Percentiles rank a stretch among this genome's conserved stretches.
phyloP scores from a whole-genome alignment of 345 rosid species.

The Acer negundo region DNA sequence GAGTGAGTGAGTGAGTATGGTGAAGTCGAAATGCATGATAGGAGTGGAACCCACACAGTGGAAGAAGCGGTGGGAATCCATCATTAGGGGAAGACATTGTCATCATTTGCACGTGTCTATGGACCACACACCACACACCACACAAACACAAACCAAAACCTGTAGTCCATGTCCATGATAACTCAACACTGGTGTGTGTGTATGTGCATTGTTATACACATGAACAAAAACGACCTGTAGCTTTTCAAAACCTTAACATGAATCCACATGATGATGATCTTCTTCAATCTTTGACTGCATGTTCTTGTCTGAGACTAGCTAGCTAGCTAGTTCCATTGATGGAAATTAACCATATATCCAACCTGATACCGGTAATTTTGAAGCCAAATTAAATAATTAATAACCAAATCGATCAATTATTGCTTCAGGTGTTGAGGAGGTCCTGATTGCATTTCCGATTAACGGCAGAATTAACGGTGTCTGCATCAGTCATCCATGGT shows the following conservation, averaged over 20 bases:
- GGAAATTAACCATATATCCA: too few relatives aligned
- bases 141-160: not conserved
- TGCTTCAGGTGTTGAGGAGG: not conserved
- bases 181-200: not conserved
- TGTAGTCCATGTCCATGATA: constrained; percentile 1
- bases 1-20: not conserved
- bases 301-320: not conserved
- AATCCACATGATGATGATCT: not conserved
- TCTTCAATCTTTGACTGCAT: not conserved
- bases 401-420: too few relatives aligned
- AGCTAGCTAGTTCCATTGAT: too few relatives aligned
- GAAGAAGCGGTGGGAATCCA: constrained; percentile 67
- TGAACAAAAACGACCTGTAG: constrained; percentile 1
- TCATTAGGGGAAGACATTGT: constrained; percentile 49
- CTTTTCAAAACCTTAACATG: constrained; percentile 1
- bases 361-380: too few relatives aligned
- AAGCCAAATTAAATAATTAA: too few relatives aligned
- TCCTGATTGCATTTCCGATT: not conserved
- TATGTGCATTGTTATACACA: not conserved
- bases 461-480: too few relatives aligned
- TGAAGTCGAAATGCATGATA: constrained; percentile 35
- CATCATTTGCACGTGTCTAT: constrained; percentile 69
- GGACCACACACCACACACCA: constrained; percentile 39
- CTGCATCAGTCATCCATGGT: too few relatives aligned
- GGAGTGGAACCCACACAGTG: constrained; percentile 62